These are phyloP conservation scores for Cicer pinnatifidum DNA, from an alignment of 306 rosid genomes.

Conservation along the genomic window DNA sequence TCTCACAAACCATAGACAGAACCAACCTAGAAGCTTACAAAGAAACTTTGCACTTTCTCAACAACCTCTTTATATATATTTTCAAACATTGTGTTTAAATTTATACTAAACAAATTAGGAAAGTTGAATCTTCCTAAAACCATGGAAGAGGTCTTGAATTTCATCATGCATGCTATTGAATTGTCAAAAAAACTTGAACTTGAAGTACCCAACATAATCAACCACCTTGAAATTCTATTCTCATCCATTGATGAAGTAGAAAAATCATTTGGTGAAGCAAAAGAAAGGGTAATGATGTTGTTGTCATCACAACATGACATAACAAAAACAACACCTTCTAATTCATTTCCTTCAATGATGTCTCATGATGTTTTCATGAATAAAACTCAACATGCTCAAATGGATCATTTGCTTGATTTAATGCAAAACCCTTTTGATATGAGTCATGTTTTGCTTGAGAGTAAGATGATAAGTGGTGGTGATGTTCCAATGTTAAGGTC, in stretches of 20 bases:
- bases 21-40: constrained; percentile 45
- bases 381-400: constrained; percentile 36
- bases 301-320: not conserved
- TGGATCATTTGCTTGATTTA: constrained; percentile 36
- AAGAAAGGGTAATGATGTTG: constrained; percentile 42
- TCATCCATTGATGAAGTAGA: constrained; percentile 53
- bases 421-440: constrained; percentile 38
- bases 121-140: constrained; percentile 33
- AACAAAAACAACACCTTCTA: not conserved
- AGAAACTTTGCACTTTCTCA: constrained; percentile 11
- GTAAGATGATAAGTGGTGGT: constrained; percentile 17
- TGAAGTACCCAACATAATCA: constrained; percentile 46
- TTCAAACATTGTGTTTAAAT: constrained; percentile 15
- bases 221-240: constrained; percentile 45
- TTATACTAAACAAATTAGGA: constrained; percentile 19
- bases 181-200: constrained; percentile 53
- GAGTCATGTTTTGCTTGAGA: constrained; percentile 20
- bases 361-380: constrained; percentile 35
- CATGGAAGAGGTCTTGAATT: constrained; percentile 52
- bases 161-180: constrained; percentile 53
- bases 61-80: constrained; percentile 36
- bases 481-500: constrained; percentile 23
- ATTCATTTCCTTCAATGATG: not conserved
- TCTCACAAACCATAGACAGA: constrained; percentile 16
- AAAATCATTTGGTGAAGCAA: constrained; percentile 47